Evolutionary conservation across 805 yeast species (phyloP).

Genomic region (Spathaspora hagerdaliae): DNA sequence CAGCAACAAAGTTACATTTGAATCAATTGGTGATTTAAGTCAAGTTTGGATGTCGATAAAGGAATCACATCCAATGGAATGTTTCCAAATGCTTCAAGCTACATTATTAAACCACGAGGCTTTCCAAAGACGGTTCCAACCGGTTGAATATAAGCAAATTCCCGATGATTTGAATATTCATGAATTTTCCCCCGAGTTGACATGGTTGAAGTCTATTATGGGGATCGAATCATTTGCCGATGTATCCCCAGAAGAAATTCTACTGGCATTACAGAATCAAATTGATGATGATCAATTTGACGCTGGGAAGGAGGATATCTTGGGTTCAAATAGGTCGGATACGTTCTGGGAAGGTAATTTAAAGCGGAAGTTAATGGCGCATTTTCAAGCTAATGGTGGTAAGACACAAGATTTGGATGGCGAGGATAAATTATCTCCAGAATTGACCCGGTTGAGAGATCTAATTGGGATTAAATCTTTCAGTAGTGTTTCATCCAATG

Average conservation of each 20-base stretch:
- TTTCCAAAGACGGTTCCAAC: background rate
- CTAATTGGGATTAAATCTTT: background rate
- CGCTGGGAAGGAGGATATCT: background rate
- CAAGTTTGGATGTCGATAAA: too few species aligned
- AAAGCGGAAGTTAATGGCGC: slow-evolving; percentile 16
- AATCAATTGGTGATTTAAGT: too few species aligned
- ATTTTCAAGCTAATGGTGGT: slow-evolving; percentile 52
- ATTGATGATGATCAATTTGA: slow-evolving; percentile 9
- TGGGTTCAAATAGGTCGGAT: slow-evolving; percentile 2
- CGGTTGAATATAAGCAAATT: slow-evolving; percentile 9
- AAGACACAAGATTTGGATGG: slow-evolving; percentile 54
- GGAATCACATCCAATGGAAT: background rate
- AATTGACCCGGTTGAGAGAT: slow-evolving; percentile 20
- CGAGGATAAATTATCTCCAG: slow-evolving; percentile 12
- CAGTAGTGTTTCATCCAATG: background rate
- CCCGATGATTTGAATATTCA: slow-evolving; percentile 13
- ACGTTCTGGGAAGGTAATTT: slow-evolving; percentile 12
- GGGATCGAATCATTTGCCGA: slow-evolving; percentile 4
- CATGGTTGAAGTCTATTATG: slow-evolving; percentile 1
- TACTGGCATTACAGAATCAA: slow-evolving; percentile 9
- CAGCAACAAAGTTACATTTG: too few species aligned
- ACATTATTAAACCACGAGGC: background rate
- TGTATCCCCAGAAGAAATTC: slow-evolving; percentile 10
- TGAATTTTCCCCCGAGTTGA: slow-evolving; percentile 6
- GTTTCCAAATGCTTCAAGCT: background rate